phyloP scores from a whole-genome alignment of 2,329 filamentous ascomycete genomes.

The Scedosporium dehoogii region DNA sequence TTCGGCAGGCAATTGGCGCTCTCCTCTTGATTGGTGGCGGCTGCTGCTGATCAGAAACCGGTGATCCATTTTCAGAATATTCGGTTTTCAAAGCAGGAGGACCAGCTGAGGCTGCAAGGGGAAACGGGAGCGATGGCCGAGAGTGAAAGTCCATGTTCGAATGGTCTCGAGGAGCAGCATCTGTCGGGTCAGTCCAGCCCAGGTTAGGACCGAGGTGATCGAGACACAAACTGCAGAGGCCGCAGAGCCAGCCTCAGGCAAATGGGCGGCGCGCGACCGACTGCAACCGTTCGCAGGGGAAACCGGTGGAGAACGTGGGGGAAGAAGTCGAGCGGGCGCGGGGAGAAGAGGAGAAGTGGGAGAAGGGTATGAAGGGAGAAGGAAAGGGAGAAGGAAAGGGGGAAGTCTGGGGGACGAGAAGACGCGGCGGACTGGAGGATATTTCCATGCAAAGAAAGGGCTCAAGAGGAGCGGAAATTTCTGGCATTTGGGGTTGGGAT shows the following conservation, averaged over 20 bases:
- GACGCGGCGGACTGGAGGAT: too few species aligned
- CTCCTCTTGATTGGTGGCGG: constrained; percentile 31
- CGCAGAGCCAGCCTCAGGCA: neutral
- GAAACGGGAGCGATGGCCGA: neutral
- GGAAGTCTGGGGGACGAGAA: too few species aligned
- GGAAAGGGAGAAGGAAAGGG: too few species aligned
- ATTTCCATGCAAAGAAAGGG: too few species aligned
- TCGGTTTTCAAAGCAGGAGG: neutral
- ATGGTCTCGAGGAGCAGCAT: neutral
- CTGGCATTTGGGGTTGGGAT: too few species aligned
- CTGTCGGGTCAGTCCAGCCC: neutral
- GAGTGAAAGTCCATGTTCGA: neutral
- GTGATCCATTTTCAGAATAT: neutral
- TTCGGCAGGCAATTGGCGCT: constrained; percentile 42
- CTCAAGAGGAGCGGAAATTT: too few species aligned
- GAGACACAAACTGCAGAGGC: neutral
- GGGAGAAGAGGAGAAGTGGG: neutral
- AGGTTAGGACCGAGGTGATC: too few species aligned
- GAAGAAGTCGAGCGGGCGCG: neutral
- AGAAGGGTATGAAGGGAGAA: too few species aligned
- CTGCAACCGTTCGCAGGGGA: neutral
- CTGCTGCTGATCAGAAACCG: constrained; percentile 5
- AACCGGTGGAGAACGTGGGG: neutral
- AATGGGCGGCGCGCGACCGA: neutral
- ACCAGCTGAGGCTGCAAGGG: neutral